A percentile compares a stretch with the other conserved stretches of the same genome.
Evolutionary conservation across 352 stramenopile species (phyloP).

Genomic region (Pythium myriotylum): DNA sequence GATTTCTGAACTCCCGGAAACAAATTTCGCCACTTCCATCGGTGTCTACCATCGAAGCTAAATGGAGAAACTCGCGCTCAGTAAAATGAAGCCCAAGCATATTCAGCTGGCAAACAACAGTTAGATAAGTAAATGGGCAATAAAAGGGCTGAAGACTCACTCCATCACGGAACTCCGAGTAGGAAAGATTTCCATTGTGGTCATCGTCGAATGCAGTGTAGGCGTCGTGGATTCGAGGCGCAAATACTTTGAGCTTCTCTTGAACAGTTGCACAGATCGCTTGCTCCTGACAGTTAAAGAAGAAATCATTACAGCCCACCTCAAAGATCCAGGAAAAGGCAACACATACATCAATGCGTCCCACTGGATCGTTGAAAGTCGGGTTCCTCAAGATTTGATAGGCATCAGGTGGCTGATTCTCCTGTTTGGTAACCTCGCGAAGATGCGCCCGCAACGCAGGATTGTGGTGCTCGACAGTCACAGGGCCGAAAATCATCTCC

Average conservation of each 20-base stretch:
- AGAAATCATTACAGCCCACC: no score
- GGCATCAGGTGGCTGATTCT: conserved; percentile 26
- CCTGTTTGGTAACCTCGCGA: conserved; percentile 2
- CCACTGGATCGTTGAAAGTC: conserved; percentile 11
- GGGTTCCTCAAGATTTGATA: conserved; percentile 42
- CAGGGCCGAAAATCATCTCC: conserved; percentile 38
- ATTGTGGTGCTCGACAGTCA: conserved; percentile 26
- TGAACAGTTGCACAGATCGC: conserved; percentile 40
- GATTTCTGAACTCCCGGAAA: conserved; percentile 57
- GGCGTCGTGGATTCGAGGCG: conserved; percentile 46
- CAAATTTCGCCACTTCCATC: conserved; percentile 59
- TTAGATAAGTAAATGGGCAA: neutral
- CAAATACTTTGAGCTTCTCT: conserved; percentile 45
- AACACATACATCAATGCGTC: conserved; percentile 25
- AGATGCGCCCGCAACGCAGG: conserved; percentile 22
- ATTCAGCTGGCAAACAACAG: conserved; percentile 36
- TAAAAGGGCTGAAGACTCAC: conserved; percentile 23
- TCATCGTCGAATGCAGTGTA: conserved; percentile 60
- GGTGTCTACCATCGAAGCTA: conserved; percentile 41
- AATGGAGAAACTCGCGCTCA: conserved; percentile 48
- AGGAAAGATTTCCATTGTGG: conserved; percentile 55
- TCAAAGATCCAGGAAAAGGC: neutral
- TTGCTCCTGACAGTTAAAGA: conserved; percentile 31
- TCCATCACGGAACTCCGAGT: conserved; percentile 48
- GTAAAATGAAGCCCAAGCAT: conserved; percentile 53